These are phyloP conservation scores for Rhododendron williamsianum DNA, from an alignment of 148 eudicot species.

Conservation along the genomic window DNA sequence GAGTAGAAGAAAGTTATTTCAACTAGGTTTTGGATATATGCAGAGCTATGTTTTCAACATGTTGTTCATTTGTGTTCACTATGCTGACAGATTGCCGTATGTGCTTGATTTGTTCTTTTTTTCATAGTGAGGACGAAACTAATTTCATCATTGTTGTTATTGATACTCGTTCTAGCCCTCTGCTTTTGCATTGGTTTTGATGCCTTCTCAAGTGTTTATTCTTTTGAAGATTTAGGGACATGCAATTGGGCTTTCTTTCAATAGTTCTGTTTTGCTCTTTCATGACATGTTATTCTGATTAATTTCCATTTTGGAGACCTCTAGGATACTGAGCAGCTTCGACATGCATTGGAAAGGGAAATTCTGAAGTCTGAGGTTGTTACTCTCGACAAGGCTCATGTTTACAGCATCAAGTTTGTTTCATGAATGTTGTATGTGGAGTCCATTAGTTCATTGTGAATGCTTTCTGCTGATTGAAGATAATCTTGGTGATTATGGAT, in stretches of 20 bases:
- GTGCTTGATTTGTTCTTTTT: background rate
- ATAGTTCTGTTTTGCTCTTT: background rate
- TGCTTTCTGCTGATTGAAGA: background rate
- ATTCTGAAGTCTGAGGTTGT: conserved; percentile 29
- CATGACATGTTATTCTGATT: conserved; percentile 9
- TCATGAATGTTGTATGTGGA: background rate
- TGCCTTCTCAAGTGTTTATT: background rate
- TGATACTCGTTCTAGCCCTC: background rate
- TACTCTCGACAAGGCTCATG: background rate
- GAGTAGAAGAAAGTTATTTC: background rate
- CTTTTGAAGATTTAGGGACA: background rate
- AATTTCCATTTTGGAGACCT: conserved; percentile 4
- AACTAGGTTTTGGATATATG: background rate
- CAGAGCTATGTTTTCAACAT: background rate
- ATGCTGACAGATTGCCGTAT: background rate
- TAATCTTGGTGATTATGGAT: background rate
- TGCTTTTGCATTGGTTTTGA: background rate
- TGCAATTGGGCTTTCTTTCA: background rate
- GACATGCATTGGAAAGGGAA: conserved; percentile 34
- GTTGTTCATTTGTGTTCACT: background rate
- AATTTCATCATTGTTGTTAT: background rate
- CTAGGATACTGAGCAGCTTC: conserved; percentile 49
- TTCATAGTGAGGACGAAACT: background rate
- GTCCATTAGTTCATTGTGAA: background rate
- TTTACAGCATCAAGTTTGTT: background rate